These are phyloP conservation scores for Naumovozyma baii DNA, from an alignment of 805 yeast genomes.

Conservation along the genomic window DNA sequence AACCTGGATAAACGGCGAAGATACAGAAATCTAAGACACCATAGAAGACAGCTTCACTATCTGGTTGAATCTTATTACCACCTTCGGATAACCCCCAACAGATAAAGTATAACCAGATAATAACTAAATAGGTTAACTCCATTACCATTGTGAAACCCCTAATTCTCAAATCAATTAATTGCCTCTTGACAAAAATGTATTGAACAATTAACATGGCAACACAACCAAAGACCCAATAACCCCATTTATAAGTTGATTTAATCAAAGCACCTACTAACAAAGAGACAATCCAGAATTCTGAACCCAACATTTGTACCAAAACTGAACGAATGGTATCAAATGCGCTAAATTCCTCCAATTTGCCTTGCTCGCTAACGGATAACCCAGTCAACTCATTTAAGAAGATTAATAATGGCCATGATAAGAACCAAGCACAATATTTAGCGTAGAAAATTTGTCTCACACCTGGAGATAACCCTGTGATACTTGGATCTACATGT, in stretches of 20 bases:
- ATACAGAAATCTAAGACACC: constrained; percentile 42
- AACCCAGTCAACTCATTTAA: constrained; percentile 15
- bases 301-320: constrained; percentile 34
- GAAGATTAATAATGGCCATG: constrained; percentile 36
- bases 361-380: not conserved
- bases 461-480: constrained; percentile 17
- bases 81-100: constrained; percentile 47
- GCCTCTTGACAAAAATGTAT: constrained; percentile 21
- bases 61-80: constrained; percentile 46
- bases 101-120: constrained; percentile 37
- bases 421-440: constrained; percentile 38
- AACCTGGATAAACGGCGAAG: constrained; percentile 36
- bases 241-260: constrained; percentile 54
- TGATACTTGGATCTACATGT: constrained; percentile 26
- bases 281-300: constrained; percentile 42
- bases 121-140: constrained; percentile 18
- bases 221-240: constrained; percentile 50
- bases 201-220: constrained; percentile 36
- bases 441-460: constrained; percentile 39
- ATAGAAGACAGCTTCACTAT: constrained; percentile 45
- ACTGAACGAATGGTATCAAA: constrained; percentile 5
- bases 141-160: constrained; percentile 16
- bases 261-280: constrained; percentile 50
- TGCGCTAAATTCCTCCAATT: not conserved
- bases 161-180: constrained; percentile 18